phyloP scores from a whole-genome alignment of 2,329 filamentous ascomycete species.

The Aspergillus neotritici region DNA sequence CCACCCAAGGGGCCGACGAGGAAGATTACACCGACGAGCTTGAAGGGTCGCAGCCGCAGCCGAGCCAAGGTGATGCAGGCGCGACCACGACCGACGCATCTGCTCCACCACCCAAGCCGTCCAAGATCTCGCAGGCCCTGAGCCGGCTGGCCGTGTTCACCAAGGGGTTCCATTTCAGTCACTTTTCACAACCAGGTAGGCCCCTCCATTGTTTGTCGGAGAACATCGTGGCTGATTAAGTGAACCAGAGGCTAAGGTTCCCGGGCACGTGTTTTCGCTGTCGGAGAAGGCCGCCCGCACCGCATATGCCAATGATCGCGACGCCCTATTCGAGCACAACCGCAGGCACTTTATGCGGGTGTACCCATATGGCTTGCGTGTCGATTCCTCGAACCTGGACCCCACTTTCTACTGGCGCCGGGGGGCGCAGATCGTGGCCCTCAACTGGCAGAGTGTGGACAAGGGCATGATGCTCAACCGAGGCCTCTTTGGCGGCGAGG shows the following conservation, averaged over 20 bases:
- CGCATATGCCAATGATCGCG: conserved; percentile 48
- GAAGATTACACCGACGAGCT: conserved; percentile 13
- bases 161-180: conserved; percentile 72
- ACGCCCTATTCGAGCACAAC: conserved; percentile 76
- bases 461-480: conserved; percentile 95
- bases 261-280: conserved; percentile 60
- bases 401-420: conserved; percentile 80
- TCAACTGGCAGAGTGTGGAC: conserved; percentile 92
- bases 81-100: conserved; percentile 1
- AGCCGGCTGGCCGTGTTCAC: conserved; percentile 78
- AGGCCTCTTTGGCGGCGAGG: conserved; percentile 77
- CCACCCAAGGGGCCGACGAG: conserved; percentile 22
- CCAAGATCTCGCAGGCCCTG: conserved; percentile 66
- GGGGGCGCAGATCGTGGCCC: conserved; percentile 81
- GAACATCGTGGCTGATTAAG: not conserved
- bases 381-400: conserved; percentile 81
- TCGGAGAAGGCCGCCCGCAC: conserved; percentile 63
- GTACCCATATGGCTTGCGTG: conserved; percentile 76
- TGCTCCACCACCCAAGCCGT: conserved; percentile 39
- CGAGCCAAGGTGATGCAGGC: not conserved
- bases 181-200: conserved; percentile 61
- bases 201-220: not conserved
- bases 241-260: conserved; percentile 44
- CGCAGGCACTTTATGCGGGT: conserved; percentile 75
- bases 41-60: conserved; percentile 6